Evolutionary conservation across 2,329 filamentous ascomycete species (phyloP), one percentile per base, ranked within the genome.

Genomic region (Fusarium falciforme): DNA sequence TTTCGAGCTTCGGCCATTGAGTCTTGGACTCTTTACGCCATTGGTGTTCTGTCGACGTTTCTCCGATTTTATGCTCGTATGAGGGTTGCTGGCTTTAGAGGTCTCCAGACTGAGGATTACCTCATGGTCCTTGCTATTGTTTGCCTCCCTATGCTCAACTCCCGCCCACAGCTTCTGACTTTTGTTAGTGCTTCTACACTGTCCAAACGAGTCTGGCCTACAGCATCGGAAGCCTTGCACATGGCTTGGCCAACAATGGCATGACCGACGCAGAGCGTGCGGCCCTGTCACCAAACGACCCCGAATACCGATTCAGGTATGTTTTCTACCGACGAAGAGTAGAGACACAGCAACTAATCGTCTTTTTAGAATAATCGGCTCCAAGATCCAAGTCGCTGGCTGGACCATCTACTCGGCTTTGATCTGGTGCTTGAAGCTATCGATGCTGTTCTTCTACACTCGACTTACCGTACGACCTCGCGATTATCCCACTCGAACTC

Each of bases 391-490:
- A 65, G 78, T 91, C 4, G 79, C 86, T 0, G 87, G 87, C 4
- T 90, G 88, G 88, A 84, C 85, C 17, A 79, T 85, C 22, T 91
- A 90, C 69, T 85, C 84, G 0, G 77, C 84, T 3, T 77, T 90
- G 14, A 78, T 91, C 16, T 90, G 87, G 87, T 78, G 85, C 14
- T 72, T 90, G 54, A 91, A 91, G 78, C 74, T 84, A 3, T 89
- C 88, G 61, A 86, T 90, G 84, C 82, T 87, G 3, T 82, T 87
- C 52, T 90, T 90, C 74, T 90, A 89, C 74, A 83, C 84, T 6
- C 83, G 89, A 49, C 82, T 91, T 16, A 89, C 85, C 22, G 83
- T 82, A 70, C 12, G 70, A 42, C 6, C 0, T 54, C 31, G 5
- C 6, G 1, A 25, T 3, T 3, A 8, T 14, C 4, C 4, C 16